Evolutionary conservation across 1,139 yeast species (phyloP).

Genomic region (Yamadazyma sp.): DNA sequence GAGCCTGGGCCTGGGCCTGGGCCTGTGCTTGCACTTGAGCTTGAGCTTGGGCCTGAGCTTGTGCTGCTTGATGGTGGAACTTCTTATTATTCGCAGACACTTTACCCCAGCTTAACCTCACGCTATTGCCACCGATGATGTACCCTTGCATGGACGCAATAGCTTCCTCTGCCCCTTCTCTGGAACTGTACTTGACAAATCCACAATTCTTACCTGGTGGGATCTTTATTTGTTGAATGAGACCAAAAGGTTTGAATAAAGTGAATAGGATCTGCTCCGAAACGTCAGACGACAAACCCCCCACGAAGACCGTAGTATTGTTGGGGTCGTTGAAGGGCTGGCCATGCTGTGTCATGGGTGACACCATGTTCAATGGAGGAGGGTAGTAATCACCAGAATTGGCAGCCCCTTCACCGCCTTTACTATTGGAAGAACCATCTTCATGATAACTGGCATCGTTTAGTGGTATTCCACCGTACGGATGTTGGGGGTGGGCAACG

Average conservation of each 20-base stretch:
- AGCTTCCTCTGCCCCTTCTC: constrained; percentile 87
- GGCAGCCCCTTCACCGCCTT: neutral
- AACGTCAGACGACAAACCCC: constrained; percentile 78
- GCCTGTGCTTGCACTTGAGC: constrained; percentile 14
- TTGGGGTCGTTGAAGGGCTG: constrained; percentile 63
- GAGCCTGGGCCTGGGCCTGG: constrained; percentile 29
- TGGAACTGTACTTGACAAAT: constrained; percentile 75
- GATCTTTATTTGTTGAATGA: constrained; percentile 79
- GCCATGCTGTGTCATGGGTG: constrained; percentile 6
- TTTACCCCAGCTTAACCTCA: constrained; percentile 90
- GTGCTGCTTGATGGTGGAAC: constrained; percentile 35
- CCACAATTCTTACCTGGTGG: constrained; percentile 96
- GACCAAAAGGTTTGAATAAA: constrained; percentile 82
- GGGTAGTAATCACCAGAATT: constrained; percentile 1
- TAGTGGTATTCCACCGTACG: neutral
- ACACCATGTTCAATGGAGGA: constrained; percentile 2
- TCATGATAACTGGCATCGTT: neutral
- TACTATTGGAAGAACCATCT: neutral
- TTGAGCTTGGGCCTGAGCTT: constrained; percentile 35
- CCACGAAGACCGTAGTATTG: constrained; percentile 93
- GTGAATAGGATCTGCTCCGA: constrained; percentile 73
- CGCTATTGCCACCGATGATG: constrained; percentile 81
- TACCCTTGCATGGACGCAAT: constrained; percentile 92
- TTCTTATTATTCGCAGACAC: constrained; percentile 35
- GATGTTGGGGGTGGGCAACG: too few species aligned